Evolutionary conservation across 257 asterid species (phyloP), one percentile per base, ranked within the genome.

Genomic region (Solanum gracilifrons): DNA sequence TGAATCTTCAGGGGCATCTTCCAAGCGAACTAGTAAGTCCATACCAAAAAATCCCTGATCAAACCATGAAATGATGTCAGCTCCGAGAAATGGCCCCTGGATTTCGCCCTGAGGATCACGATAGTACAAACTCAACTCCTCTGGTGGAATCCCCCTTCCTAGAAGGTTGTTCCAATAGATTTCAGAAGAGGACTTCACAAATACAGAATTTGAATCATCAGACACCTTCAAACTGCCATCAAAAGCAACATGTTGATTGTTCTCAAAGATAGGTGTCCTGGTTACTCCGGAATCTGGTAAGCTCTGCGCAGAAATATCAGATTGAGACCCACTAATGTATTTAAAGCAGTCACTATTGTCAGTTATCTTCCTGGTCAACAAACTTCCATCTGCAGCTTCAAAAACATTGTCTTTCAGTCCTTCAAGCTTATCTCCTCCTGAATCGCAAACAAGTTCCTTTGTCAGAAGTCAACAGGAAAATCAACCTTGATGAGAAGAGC

Each of bases 21-120:
- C 98, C 90, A 93, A 92, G 88, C 99, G 98, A 77, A 97, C 99
- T 31, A 97, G 99, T 89, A 97, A 92, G 88, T 97, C 99, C 15
- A 92, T 90, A 86, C 99, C 99, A 88, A 97, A 97, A 92, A 95
- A 97, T 18, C 99, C 99, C 91, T 96, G 99, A 85, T 97, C 99
- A 91, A 89, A 96, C 99, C 99, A 97, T 72, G 99, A 93, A 76
- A 97, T 94, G 87, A 97, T 95, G 88, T 97, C 99, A 76, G 90
- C 95, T 46, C 99, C 99, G 82, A 97, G 98, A 92, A 97, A 97
- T 87, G 99, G 99, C 66, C 99, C 99, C 90, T 97, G 99, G 64
- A 97, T 92, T 88, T 93, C 98, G 39, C 98, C 99, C 89, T 97
- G 99, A 82, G 99, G 99, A 90, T 97, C 99, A 82, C 91, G 93